Base-by-base conservation (phyloP, 1,284 basidiomycete genomes). In the Ustilago hordei region DNA sequence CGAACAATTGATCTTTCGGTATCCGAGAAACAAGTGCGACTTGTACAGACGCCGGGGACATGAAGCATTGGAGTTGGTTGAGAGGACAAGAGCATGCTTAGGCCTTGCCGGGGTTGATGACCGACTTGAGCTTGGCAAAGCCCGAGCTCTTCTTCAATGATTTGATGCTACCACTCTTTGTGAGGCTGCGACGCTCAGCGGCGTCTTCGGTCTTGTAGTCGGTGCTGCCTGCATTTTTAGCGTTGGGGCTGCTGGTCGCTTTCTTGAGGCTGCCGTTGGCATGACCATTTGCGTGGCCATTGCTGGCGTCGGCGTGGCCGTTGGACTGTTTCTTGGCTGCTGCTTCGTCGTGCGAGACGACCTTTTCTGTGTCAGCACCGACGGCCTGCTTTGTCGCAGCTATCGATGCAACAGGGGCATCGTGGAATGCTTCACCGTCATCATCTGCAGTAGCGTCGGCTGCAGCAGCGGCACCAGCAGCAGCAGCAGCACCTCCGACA, bases 91-190 rank as follows among this genome's bases (percentile, higher is more conserved):
- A 19, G n/a, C 11, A 6, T 45, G 43, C 43, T 62, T 48, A 75
- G 13, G 68, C 73, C 50, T 76, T 76, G 55, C 56, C 48, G 9
- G 68, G 36, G 57, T 38, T 60, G 39, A 76, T 54, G 19, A 69
- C 66, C 6, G 65, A 60, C 66, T 76, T 76, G 74, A 76, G 69
- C 60, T 76, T 76, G 54, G 74, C 65, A 28, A 76, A 61, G 35
- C 60, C 64, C 32, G 69, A 76, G 8, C 43, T 45, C n/a, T 45
- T 36, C 59, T 66, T 69, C 45, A 65, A 56, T 28, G 58, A 57
- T 47, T 72, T 72, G 69, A 69, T 61, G 47, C 55, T 60, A 55
- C 68, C 55, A 38, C 52, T 63, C 74, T 76, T 76, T n/a, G 50
- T 68, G 28, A 65, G 13, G 59, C 61, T 61, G 58, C 31, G 38